Evolutionary conservation across 2,329 filamentous ascomycete genomes (phyloP).

Genomic region (Aspergillus latus): DNA sequence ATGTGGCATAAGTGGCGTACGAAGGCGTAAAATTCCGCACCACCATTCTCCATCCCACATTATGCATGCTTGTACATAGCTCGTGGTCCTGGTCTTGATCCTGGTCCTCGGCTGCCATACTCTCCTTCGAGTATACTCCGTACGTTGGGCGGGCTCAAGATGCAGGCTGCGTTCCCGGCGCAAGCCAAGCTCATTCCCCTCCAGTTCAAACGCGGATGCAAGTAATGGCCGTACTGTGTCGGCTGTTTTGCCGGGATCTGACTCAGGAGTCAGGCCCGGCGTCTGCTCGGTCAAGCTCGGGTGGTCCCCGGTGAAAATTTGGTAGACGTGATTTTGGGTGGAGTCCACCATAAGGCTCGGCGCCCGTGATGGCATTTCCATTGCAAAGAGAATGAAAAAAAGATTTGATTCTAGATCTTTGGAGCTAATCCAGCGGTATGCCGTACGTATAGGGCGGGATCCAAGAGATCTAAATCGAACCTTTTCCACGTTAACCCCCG

Average conservation of each 20-base stretch:
- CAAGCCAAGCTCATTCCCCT: neutral
- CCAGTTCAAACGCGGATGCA: neutral
- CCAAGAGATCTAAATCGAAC: too few species aligned
- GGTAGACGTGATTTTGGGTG: neutral
- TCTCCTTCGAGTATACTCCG: neutral
- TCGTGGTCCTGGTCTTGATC: neutral
- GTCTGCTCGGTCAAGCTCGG: neutral
- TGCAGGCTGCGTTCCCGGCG: neutral
- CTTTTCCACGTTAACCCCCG: too few species aligned
- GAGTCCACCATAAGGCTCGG: neutral
- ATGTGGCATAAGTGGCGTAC: conserved; percentile 21
- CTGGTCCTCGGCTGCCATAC: conserved; percentile 3
- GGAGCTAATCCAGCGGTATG: too few species aligned
- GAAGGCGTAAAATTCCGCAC: conserved; percentile 48
- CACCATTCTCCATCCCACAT: conserved; percentile 38
- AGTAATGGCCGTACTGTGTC: neutral
- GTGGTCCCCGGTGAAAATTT: neutral
- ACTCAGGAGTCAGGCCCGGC: neutral
- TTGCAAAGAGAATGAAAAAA: too few species aligned
- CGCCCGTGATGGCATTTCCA: neutral
- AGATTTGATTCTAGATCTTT: too few species aligned
- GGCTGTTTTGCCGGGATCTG: neutral
- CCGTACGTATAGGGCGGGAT: too few species aligned
- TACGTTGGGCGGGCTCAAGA: neutral
- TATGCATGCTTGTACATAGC: conserved; percentile 31